Conservation (phyloP, 495 filamentous ascomycete species). For the Xeromyces bisporus region DNA sequence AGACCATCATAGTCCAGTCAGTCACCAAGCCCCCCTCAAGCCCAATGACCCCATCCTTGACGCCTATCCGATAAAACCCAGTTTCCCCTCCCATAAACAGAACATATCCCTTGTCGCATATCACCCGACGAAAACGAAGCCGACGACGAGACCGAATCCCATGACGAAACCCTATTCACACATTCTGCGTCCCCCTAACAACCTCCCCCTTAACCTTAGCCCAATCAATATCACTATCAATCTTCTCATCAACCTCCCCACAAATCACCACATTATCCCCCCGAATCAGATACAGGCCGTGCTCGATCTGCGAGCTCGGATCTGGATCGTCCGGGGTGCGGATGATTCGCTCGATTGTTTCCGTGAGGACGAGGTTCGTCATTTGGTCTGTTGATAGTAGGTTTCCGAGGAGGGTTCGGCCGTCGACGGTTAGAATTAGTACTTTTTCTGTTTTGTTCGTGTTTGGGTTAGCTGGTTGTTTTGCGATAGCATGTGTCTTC, state of each 20-base stretch:
- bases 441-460: constrained; percentile 56
- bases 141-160: background rate
- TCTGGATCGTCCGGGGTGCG: constrained; percentile 66
- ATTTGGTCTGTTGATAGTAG: constrained; percentile 79
- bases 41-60: too few species aligned
- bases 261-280: constrained; percentile 91
- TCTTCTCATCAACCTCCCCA: constrained; percentile 72
- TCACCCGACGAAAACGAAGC: too few species aligned
- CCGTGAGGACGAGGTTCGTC: constrained; percentile 77
- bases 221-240: constrained; percentile 86
- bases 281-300: constrained; percentile 82
- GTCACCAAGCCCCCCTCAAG: too few species aligned
- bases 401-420: constrained; percentile 68
- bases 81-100: too few species aligned
- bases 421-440: constrained; percentile 79
- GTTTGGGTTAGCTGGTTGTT: constrained; percentile 1
- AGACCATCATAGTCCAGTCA: too few species aligned
- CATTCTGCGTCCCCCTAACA: constrained; percentile 68
- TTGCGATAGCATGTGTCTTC: too few species aligned
- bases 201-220: constrained; percentile 68
- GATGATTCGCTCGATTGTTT: constrained; percentile 82
- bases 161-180: constrained; percentile 23
- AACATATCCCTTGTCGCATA: too few species aligned
- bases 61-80: too few species aligned
- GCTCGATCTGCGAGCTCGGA: constrained; percentile 59